Evolutionary conservation across 148 eudicot species (phyloP).

Genomic region (Fagopyrum homotropicum): DNA sequence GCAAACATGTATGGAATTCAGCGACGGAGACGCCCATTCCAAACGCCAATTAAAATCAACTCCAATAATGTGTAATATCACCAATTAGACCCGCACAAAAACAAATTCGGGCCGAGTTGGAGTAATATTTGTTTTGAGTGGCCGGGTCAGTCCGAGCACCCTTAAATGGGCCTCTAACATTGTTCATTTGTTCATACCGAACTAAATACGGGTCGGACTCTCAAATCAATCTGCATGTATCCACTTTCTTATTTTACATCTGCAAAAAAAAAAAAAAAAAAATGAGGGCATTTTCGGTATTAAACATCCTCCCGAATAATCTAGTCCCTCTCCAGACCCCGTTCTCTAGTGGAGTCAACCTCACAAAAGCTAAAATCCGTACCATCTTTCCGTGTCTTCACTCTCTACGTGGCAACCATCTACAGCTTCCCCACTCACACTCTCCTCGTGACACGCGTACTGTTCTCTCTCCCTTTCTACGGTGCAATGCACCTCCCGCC

Average conservation of each 20-base stretch:
- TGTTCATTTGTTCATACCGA: no score
- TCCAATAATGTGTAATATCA: no score
- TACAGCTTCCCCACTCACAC: slow-evolving; percentile 8
- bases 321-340: not conserved
- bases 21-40: not conserved
- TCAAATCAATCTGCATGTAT: no score
- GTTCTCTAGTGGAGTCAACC: not conserved
- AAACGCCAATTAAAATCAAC: not conserved
- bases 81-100: no score
- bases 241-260: no score
- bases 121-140: no score
- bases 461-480: not conserved
- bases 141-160: no score
- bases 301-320: not conserved
- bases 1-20: not conserved
- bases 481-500: slow-evolving; percentile 8
- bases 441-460: slow-evolving; percentile 20
- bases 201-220: no score
- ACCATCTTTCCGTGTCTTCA: not conserved
- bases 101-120: no score
- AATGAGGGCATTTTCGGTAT: not conserved
- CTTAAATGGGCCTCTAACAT: no score
- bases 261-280: no score
- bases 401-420: not conserved
- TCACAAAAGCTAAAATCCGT: not conserved